phyloP scores from a whole-genome alignment of 371 early-diverging fungal species.

The Dinochytrium kinnereticum region DNA sequence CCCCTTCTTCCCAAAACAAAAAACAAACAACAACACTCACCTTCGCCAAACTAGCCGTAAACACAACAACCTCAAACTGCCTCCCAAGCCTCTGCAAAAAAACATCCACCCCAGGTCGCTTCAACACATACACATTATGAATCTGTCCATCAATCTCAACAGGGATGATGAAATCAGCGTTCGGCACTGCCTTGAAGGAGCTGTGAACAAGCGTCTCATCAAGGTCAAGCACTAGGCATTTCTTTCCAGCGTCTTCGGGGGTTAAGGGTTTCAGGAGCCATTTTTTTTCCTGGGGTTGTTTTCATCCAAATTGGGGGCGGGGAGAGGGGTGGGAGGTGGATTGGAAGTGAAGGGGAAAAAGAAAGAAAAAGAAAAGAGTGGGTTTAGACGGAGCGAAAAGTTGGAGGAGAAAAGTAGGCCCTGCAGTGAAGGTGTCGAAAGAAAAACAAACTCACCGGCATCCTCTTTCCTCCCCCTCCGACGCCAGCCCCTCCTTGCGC shows the following conservation, averaged over 20 bases:
- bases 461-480: neutral
- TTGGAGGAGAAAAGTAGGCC: too few relatives aligned
- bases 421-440: neutral
- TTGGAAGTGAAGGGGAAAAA: too few relatives aligned
- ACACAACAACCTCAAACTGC: constrained; percentile 92
- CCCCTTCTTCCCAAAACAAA: constrained; percentile 76
- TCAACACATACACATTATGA: constrained; percentile 94
- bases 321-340: neutral
- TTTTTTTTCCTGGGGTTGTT: constrained; percentile 23
- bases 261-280: constrained; percentile 43
- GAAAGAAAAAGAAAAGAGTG: too few relatives aligned
- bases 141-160: constrained; percentile 89
- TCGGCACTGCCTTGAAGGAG: constrained; percentile 78
- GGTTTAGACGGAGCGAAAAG: too few relatives aligned
- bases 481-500: neutral
- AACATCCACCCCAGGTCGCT: constrained; percentile 93
- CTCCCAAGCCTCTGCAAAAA: constrained; percentile 88
- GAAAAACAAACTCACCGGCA: neutral
- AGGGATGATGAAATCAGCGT: constrained; percentile 87
- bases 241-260: constrained; percentile 66
- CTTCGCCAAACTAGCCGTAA: constrained; percentile 94
- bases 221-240: constrained; percentile 87
- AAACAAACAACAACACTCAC: constrained; percentile 50
- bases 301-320: neutral
- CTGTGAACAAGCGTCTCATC: constrained; percentile 87